These are phyloP conservation scores for Biscogniauxia marginata DNA, from an alignment of 2,329 filamentous ascomycete species.

Conservation along the genomic window DNA sequence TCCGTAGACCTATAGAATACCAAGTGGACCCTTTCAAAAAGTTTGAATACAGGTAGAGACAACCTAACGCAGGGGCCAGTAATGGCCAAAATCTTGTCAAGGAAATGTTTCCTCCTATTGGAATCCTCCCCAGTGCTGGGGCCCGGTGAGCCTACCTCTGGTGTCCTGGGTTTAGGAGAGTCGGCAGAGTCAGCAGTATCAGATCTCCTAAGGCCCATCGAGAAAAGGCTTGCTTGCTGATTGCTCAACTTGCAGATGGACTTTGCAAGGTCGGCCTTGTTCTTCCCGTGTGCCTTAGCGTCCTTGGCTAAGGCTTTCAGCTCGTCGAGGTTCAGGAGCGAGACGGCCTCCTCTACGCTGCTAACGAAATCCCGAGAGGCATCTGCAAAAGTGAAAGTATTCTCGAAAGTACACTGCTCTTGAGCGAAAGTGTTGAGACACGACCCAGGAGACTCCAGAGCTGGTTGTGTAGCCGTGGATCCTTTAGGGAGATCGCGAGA, in stretches of 20 bases:
- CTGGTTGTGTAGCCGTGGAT: constrained; percentile 12
- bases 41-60: constrained; percentile 66
- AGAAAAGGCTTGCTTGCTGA: constrained; percentile 73
- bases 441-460: constrained; percentile 18
- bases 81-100: constrained; percentile 71
- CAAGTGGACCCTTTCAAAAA: constrained; percentile 92
- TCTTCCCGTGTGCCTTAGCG: constrained; percentile 82
- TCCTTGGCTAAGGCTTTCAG: constrained; percentile 82
- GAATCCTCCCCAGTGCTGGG: constrained; percentile 36
- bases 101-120: constrained; percentile 72
- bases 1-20: constrained; percentile 95
- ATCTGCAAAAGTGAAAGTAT: constrained; percentile 76
- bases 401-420: constrained; percentile 47
- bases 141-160: constrained; percentile 32
- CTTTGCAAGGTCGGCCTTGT: constrained; percentile 75
- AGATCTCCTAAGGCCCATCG: constrained; percentile 63
- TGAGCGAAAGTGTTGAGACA: constrained; percentile 34
- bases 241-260: constrained; percentile 73
- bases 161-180: constrained; percentile 45
- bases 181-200: constrained; percentile 56
- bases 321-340: constrained; percentile 82
- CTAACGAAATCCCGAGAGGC: constrained; percentile 70
- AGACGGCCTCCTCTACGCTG: constrained; percentile 78
- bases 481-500: constrained; percentile 51
- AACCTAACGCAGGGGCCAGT: constrained; percentile 84